These are phyloP conservation scores for Talaromyces proteolyticus DNA, from an alignment of 495 filamentous ascomycete species.

Conservation along the genomic window DNA sequence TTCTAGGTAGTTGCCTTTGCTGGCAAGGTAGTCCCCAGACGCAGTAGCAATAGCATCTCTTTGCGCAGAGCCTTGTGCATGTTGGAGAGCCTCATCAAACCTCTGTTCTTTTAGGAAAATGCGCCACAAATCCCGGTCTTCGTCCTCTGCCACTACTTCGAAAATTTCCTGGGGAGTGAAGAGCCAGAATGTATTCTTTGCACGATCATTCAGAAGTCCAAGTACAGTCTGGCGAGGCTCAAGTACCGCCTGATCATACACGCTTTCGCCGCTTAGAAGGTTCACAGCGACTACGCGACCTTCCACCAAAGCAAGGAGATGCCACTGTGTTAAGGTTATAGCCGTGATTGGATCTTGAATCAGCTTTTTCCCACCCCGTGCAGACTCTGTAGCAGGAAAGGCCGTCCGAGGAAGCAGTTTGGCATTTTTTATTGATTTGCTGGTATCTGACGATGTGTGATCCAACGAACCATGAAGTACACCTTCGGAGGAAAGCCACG, in stretches of 20 bases:
- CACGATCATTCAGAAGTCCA: slow-evolving; percentile 77
- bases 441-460: slow-evolving; percentile 38
- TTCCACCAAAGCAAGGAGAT: slow-evolving; percentile 80
- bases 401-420: slow-evolving; percentile 69
- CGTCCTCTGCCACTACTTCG: slow-evolving; percentile 84
- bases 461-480: slow-evolving; percentile 77
- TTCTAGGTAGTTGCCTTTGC: slow-evolving; percentile 72
- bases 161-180: slow-evolving; percentile 87
- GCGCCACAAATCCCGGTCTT: slow-evolving; percentile 91
- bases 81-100: slow-evolving; percentile 80
- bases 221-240: slow-evolving; percentile 71
- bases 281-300: slow-evolving; percentile 78
- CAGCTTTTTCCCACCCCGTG: slow-evolving; percentile 55
- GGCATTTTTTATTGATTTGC: slow-evolving; percentile 58
- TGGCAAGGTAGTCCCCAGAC: slow-evolving; percentile 79
- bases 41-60: slow-evolving; percentile 86
- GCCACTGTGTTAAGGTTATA: slow-evolving; percentile 88
- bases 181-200: slow-evolving; percentile 95
- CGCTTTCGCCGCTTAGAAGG: slow-evolving; percentile 72
- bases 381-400: slow-evolving; percentile 60
- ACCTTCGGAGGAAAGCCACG: slow-evolving; percentile 84
- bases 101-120: slow-evolving; percentile 79
- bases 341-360: slow-evolving; percentile 66
- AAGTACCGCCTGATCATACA: slow-evolving; percentile 83
- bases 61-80: slow-evolving; percentile 66